A percentile compares a stretch with the other conserved stretches of the same genome.
Evolutionary conservation across 2,329 filamentous ascomycete species (phyloP).

Genomic region (Xylariomycetidae sp.): DNA sequence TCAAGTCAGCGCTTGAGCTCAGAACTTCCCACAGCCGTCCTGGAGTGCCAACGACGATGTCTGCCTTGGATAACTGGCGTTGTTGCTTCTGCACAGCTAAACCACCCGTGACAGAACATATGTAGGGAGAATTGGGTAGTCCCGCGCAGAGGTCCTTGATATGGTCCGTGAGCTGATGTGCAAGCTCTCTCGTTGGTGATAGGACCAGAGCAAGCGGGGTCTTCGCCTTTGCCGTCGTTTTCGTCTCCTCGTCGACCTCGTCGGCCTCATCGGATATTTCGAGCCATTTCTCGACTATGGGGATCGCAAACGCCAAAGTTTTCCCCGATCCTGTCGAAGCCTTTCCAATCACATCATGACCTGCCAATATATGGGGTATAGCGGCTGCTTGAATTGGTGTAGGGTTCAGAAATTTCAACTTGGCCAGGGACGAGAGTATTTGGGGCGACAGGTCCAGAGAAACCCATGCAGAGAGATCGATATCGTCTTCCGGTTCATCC

Average conservation of each 20-base stretch:
- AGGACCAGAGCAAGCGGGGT: constrained; percentile 73
- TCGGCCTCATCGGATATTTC: constrained; percentile 33
- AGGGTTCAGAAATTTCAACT: constrained; percentile 73
- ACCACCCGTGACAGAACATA: constrained; percentile 90
- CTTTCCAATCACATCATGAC: constrained; percentile 91
- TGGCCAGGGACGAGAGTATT: constrained; percentile 69
- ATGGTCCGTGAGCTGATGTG: constrained; percentile 85
- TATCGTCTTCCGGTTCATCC: constrained; percentile 52
- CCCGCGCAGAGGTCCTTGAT: constrained; percentile 68
- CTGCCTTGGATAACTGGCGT: constrained; percentile 73
- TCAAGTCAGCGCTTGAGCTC: constrained; percentile 65
- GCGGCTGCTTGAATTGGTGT: constrained; percentile 75
- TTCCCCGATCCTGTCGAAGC: constrained; percentile 96
- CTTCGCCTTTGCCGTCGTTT: too few relatives aligned
- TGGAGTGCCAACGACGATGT: constrained; percentile 90
- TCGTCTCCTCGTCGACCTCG: constrained; percentile 24
- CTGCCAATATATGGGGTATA: constrained; percentile 77
- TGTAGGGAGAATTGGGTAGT: constrained; percentile 57
- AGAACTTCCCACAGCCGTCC: constrained; percentile 94
- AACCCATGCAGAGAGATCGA: constrained; percentile 76
- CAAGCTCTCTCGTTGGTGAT: constrained; percentile 88
- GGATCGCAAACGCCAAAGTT: constrained; percentile 90
- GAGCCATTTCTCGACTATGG: constrained; percentile 82
- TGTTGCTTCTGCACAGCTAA: constrained; percentile 94
- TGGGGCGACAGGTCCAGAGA: constrained; percentile 67